Evolutionary conservation across 768 basidiomycete genomes (phyloP).

Genomic region (Suillus ampliporus): DNA sequence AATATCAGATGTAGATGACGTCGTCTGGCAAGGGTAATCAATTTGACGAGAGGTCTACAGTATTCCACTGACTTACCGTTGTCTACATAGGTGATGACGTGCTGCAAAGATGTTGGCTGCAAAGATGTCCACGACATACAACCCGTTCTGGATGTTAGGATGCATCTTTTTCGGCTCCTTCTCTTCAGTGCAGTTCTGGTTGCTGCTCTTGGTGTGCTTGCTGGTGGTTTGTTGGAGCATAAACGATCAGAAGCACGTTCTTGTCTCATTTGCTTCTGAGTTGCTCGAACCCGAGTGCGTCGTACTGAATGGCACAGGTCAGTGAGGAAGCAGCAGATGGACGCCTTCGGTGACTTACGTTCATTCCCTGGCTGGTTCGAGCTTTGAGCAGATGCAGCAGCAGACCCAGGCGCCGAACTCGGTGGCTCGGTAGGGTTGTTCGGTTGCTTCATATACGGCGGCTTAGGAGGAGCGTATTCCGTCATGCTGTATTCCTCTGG

Average conservation of each 20-base stretch:
- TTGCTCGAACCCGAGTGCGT: not conserved
- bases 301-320: not conserved
- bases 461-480: not conserved
- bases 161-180: not conserved
- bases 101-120: not conserved
- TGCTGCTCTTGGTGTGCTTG: not conserved
- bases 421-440: not conserved
- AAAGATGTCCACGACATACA: conserved; percentile 8
- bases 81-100: not conserved
- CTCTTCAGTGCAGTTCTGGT: not conserved
- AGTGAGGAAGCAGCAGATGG: not conserved
- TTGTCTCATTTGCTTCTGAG: not conserved
- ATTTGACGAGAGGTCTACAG: not conserved
- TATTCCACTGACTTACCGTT: not conserved
- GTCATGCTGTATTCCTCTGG: not conserved
- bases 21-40: not conserved
- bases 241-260: not conserved
- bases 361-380: not conserved
- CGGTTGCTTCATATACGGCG: not conserved
- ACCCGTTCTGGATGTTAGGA: not conserved
- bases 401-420: not conserved
- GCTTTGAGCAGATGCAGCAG: not conserved
- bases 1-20: conserved; percentile 8
- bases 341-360: not conserved
- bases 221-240: not conserved